A percentile compares a stretch with the other conserved stretches of the same genome.
These are phyloP conservation scores for Nemania diffusa DNA, from an alignment of 2,329 filamentous ascomycete species.

Conservation along the genomic window DNA sequence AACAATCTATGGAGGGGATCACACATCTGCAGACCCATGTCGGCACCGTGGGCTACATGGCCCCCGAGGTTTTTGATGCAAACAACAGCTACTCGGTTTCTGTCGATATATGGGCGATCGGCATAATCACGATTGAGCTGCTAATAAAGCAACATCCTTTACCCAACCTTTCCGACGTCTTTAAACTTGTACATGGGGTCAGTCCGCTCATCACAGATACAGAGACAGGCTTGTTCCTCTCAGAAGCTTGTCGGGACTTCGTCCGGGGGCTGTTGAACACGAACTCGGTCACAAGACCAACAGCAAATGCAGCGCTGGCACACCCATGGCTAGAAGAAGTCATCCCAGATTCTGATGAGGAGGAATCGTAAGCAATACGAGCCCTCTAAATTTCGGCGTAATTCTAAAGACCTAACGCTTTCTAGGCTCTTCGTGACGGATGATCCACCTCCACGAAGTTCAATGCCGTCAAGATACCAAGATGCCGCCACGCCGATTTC, in stretches of 20 bases:
- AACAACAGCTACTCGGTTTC: constrained; percentile 15
- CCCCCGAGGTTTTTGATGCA: constrained; percentile 1
- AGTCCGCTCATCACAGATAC: constrained; percentile 13
- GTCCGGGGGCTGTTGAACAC: constrained; percentile 15
- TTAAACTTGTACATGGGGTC: neutral
- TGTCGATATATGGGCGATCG: constrained; percentile 21
- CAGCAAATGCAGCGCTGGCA: constrained; percentile 7
- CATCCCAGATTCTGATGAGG: constrained; percentile 17
- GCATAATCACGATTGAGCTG: constrained; percentile 11
- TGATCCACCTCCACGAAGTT: neutral
- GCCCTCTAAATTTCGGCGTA: neutral
- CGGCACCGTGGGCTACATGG: constrained; percentile 14
- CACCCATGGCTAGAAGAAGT: constrained; percentile 17
- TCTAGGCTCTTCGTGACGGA: constrained; percentile 15
- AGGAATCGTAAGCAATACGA: constrained; percentile 18
- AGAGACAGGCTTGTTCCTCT: neutral
- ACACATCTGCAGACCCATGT: constrained; percentile 17
- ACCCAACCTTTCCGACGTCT: constrained; percentile 8
- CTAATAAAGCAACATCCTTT: constrained; percentile 15
- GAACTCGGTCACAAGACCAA: constrained; percentile 4
- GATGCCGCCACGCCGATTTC: constrained; percentile 9
- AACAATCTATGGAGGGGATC: constrained; percentile 9
- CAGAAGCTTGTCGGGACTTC: constrained; percentile 12
- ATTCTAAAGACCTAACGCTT: neutral
- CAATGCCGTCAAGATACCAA: neutral